Percentiles rank a stretch among this genome's conserved stretches.
Conservation (phyloP, 2,329 filamentous ascomycete species). For the Pseudocercospora musae region DNA sequence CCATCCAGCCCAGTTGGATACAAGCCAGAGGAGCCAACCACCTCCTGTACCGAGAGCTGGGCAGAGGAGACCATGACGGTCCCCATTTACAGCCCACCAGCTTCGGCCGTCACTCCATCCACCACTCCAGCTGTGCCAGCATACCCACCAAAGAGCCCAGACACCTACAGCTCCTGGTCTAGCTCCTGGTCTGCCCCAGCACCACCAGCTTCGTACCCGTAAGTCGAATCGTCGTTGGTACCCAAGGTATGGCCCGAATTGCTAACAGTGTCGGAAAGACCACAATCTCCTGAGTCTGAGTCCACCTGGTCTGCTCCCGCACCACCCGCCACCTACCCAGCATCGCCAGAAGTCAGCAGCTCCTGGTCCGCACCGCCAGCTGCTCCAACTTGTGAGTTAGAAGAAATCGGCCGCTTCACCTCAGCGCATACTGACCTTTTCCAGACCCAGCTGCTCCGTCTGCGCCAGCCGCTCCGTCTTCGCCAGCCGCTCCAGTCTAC, state of each 20-base stretch:
- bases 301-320: background rate
- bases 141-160: constrained; percentile 1
- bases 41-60: background rate
- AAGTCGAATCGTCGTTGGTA: background rate
- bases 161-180: background rate
- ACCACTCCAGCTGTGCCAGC: background rate
- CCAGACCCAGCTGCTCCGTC: background rate
- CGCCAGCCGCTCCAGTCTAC: background rate
- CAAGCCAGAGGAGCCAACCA: background rate
- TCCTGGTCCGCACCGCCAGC: background rate
- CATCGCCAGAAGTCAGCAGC: background rate
- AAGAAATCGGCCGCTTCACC: background rate
- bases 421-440: background rate
- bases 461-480: background rate
- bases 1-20: background rate
- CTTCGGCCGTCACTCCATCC: constrained; percentile 1
- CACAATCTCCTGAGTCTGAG: too few relatives aligned
- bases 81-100: background rate
- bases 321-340: background rate
- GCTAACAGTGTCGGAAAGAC: background rate
- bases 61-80: background rate
- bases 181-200: background rate
- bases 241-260: background rate
- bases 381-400: background rate
- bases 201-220: background rate